These are phyloP conservation scores for Citropsis articulata DNA, from an alignment of 345 rosid genomes.

Conservation along the genomic window DNA sequence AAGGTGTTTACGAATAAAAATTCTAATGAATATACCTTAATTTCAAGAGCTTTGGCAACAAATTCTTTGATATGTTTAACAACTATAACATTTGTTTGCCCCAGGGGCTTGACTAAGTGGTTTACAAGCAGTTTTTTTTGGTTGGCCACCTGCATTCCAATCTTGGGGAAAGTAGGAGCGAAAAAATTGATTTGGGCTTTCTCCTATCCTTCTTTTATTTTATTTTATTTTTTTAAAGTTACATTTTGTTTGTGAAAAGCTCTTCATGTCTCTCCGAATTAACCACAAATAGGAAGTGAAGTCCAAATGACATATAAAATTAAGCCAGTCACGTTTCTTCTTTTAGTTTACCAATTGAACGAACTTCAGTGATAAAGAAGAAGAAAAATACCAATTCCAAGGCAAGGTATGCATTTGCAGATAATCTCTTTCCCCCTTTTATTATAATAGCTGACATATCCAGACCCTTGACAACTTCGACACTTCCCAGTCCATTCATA, in stretches of 20 bases:
- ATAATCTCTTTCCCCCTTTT: constrained; percentile 77
- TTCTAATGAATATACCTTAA: background rate
- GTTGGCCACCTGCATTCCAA: no score
- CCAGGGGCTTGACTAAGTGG: no score
- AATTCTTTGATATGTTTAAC: background rate
- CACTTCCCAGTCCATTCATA: constrained; percentile 98
- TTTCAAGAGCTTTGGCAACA: background rate
- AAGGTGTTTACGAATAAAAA: background rate
- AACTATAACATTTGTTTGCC: background rate
- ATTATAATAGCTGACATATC: constrained; percentile 75
- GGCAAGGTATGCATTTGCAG: constrained; percentile 92
- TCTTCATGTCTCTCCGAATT: background rate
- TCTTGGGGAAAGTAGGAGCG: no score
- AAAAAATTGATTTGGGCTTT: no score
- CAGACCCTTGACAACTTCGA: constrained; percentile 88
- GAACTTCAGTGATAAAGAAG: background rate
- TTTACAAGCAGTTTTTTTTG: no score
- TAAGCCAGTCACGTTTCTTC: background rate
- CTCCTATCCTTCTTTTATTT: no score
- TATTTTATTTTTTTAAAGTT: no score
- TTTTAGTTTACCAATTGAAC: background rate
- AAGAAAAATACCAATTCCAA: constrained; percentile 66
- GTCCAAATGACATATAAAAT: background rate
- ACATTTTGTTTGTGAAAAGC: background rate
- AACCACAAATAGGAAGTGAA: background rate